Evolutionary conservation across 352 stramenopile genomes (phyloP), one percentile per base, ranked within the genome.

Genomic region (Phytophthora podocarpi): DNA sequence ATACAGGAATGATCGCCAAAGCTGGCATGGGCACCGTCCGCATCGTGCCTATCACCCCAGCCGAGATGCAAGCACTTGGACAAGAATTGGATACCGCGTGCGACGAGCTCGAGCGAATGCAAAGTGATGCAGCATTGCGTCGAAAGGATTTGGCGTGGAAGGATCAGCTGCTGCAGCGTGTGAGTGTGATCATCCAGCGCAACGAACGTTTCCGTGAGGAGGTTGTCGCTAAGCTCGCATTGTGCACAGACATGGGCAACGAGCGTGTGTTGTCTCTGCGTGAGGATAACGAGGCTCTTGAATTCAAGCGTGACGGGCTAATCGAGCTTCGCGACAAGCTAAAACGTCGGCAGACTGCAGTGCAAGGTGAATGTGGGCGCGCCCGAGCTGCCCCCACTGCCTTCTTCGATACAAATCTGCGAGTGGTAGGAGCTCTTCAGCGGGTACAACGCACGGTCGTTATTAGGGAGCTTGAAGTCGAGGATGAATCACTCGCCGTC

Each of bases 1-100:
- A 18, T 23, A 89, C 78, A 1, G 82, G 82, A 4, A 91, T 87
- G 80, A 77, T 91, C 40, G 82, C 82, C 5, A 89, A 85, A 56
- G 82, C 82, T 1, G 82, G 80, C 3, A 60, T 91, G 11, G 82
- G 82, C 1, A 91, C 74, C 0, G 82, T 91, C 8, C 82, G 82
- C 7, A 80, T 91, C 46, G 78, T 91, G 7, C 65, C 78, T 6
- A 84, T 90, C 47, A 79, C 70, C 0, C 31, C 68, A 15, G 31
- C 40, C 5, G 80, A 91, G 39, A 69, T 84, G 45, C 60, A 83
- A 24, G 39, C 63, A 10, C 64, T 91, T 10, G 60, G 20, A 26
- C 50, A 39, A 16, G 72, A 90, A 4, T 43, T 84, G 8, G 76
- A 90, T 39, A 62, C 74, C n/a, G 72, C 66, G 18, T 76, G 67